phyloP scores from a whole-genome alignment of 305 asterid genomes.

The Fraxinus angustifolia region DNA sequence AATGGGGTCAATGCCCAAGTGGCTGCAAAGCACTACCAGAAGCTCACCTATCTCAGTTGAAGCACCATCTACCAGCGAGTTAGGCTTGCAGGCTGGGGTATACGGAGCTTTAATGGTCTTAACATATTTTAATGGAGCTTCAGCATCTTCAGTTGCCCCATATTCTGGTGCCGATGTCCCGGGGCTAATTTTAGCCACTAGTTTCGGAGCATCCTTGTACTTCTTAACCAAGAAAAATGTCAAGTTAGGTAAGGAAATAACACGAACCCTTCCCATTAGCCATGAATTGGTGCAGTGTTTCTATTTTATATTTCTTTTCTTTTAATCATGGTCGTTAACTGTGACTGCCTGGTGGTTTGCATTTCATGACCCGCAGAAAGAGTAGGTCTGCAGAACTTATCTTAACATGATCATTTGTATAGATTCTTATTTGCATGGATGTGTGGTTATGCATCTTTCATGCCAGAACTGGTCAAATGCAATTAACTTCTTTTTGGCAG shows the following conservation, averaged over 20 bases:
- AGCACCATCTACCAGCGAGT: conserved; percentile 72
- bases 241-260: conserved; percentile 66
- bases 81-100: conserved; percentile 94
- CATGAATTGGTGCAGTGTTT: not conserved
- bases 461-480: not conserved
- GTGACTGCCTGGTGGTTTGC: not conserved
- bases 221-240: conserved; percentile 93
- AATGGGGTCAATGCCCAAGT: conserved; percentile 72
- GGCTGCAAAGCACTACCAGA: conserved; percentile 68
- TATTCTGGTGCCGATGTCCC: conserved; percentile 90
- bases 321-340: no score
- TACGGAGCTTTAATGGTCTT: conserved; percentile 92
- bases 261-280: not conserved
- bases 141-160: conserved; percentile 46
- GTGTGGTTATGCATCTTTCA: not conserved
- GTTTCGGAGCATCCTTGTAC: conserved; percentile 95
- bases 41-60: conserved; percentile 59
- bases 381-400: not conserved
- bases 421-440: not conserved
- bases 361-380: not conserved
- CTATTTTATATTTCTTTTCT: not conserved
- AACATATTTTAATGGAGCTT: conserved; percentile 83
- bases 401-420: not conserved
- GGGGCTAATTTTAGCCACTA: conserved; percentile 83
- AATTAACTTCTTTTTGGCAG: not conserved